Conservation (phyloP, 805 yeast genomes). For the Lachancea nothofagi region DNA sequence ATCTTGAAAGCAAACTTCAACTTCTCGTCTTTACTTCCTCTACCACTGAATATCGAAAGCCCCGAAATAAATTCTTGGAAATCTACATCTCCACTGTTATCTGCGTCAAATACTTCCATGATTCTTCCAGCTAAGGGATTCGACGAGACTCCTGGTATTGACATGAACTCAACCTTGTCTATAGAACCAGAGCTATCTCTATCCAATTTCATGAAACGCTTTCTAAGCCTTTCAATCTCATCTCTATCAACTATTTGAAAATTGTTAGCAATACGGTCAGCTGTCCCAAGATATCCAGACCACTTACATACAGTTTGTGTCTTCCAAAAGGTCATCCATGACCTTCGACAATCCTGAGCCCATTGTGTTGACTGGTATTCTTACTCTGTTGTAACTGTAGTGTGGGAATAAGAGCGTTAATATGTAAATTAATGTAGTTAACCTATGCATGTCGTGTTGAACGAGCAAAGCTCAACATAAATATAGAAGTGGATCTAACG, state of each 20-base stretch:
- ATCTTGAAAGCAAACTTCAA: slow-evolving; percentile 85
- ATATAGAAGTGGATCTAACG: too few species aligned
- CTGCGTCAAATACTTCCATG: slow-evolving; percentile 91
- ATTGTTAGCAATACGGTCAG: slow-evolving; percentile 13
- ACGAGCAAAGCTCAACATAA: too few species aligned
- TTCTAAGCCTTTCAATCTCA: slow-evolving; percentile 85
- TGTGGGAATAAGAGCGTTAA: too few species aligned
- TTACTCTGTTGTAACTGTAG: too few species aligned
- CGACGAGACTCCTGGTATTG: slow-evolving; percentile 85
- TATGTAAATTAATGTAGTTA: too few species aligned
- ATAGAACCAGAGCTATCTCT: slow-evolving; percentile 89
- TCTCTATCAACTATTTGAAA: slow-evolving; percentile 62
- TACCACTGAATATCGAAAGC: slow-evolving; percentile 79
- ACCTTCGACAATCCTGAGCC: slow-evolving; percentile 57
- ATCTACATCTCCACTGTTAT: slow-evolving; percentile 88
- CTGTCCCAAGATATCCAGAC: too few species aligned
- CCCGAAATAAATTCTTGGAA: slow-evolving; percentile 91
- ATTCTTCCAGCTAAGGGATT: slow-evolving; percentile 88
- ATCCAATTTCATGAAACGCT: slow-evolving; percentile 92
- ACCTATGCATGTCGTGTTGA: too few species aligned
- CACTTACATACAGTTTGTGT: slow-evolving; percentile 59
- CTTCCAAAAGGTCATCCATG: slow-evolving; percentile 68
- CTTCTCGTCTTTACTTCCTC: slow-evolving; percentile 75
- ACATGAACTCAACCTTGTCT: slow-evolving; percentile 82
- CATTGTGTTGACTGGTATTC: slow-evolving; percentile 37